Conservation (phyloP, 768 basidiomycete genomes). For the Kondoa subrosea region DNA sequence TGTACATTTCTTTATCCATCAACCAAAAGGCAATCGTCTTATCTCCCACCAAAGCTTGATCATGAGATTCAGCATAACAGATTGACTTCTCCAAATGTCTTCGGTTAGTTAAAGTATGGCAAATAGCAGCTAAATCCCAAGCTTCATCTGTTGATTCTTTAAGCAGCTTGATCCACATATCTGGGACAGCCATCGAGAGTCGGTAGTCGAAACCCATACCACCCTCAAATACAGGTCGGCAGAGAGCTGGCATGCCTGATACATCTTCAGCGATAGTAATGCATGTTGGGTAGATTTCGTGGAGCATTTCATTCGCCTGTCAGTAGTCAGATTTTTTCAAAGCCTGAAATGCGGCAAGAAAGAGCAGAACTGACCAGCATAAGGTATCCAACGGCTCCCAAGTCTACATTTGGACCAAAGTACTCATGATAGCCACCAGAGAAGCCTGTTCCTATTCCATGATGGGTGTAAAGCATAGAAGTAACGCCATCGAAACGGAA, state of each 20-base stretch:
- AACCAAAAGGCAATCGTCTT: constrained; percentile 98
- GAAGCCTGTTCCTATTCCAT: constrained; percentile 94
- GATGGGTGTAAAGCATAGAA: constrained; percentile 97
- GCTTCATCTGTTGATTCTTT: constrained; percentile 74
- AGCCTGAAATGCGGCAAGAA: not conserved
- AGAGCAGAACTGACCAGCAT: constrained; percentile 61
- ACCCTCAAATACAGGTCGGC: constrained; percentile 57
- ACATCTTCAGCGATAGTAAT: constrained; percentile 98
- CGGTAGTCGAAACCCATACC: constrained; percentile 97
- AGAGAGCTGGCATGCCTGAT: constrained; percentile 93
- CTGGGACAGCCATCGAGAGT: constrained; percentile 93
- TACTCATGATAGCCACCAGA: constrained; percentile 98
- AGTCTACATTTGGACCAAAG: constrained; percentile 67
- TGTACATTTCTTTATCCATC: constrained; percentile 99
- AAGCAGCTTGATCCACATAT: constrained; percentile 99
- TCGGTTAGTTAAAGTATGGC: constrained; percentile 75
- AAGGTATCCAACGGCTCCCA: constrained; percentile 81
- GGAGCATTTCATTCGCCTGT: constrained; percentile 83
- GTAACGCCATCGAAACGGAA: constrained; percentile 99
- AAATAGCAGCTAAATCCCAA: constrained; percentile 76
- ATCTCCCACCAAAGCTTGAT: constrained; percentile 95
- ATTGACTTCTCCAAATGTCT: constrained; percentile 78
- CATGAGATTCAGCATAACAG: constrained; percentile 87
- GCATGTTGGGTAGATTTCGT: constrained; percentile 53
- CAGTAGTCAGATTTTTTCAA: not conserved